Base-by-base conservation (phyloP, 116 monocot species). In the Zostera marina region DNA sequence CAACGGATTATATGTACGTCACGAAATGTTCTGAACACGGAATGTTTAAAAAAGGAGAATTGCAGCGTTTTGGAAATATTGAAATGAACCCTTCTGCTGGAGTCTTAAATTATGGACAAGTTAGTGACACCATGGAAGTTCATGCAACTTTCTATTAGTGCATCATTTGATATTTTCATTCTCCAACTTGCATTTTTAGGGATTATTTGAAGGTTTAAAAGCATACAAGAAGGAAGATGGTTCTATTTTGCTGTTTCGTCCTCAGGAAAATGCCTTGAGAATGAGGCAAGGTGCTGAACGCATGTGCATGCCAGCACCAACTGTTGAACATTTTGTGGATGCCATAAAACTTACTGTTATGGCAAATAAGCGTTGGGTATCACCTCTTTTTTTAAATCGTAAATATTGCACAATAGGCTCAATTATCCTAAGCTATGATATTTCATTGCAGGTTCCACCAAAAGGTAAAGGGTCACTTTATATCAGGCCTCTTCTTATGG, bases 81-180 rank as follows among this genome's bases (percentile, higher is more conserved):
- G 77, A 73, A 39, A 54, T 92, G 68, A 86, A 53, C 47, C 92
- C 92, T 46, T 77, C 77, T 16, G 62, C 92, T 62, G 86, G 86
- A 45, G 80, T 92, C 46, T 51, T 92, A 64, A 92, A 92, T 75
- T 92, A 92, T 70, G 92, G 92, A 9, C 87, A 92, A 86, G 92
- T 92, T 61, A 57, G 80, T 67, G 11, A 13, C 55, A 43, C n/a
- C 25, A n/a, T n/a, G n/a, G n/a, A n/a, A n/a, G n/a, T n/a, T n/a
- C n/a, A n/a, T n/a, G n/a, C n/a, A n/a, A n/a, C n/a, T n/a, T n/a
- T n/a, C n/a, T n/a, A n/a, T n/a, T n/a, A n/a, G n/a, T n/a, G n/a
- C 26, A 32, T 25, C 56, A 1, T 56, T 40, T 38, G 13, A 12
- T 25, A 15, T 43, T 59, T 8, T 11, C n/a, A n/a, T n/a, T 41